Base-by-base conservation (phyloP, 257 asterid species). In the Scutellaria barbata region DNA sequence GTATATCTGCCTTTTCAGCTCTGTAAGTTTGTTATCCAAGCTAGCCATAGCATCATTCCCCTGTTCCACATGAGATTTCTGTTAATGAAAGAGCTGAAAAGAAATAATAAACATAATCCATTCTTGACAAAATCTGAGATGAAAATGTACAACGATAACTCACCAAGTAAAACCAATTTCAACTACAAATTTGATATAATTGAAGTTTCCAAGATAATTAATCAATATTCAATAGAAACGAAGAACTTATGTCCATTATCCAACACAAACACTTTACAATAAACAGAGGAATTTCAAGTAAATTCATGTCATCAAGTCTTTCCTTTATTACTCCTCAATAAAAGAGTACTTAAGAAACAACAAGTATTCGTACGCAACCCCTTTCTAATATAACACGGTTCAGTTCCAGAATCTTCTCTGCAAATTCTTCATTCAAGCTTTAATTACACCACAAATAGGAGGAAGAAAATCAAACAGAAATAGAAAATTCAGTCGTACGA, bases 1-100 rank as follows among this genome's bases (percentile, higher is more conserved):
- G 62, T 84, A 88, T 78, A 91, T 89, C 80, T 87, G 83, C 89
- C 65, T 83, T 78, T 77, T 87, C 73, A 89, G 81, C 80, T 82
- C 89, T 62, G 83, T 69, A 42, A 91, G 75, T 79, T 82, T 84
- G 45, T 16, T 35, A 51, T 51, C 52, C 77, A 90, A 81, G 68
- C 66, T 59, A 52, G 69, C 78, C 78, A 67, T 63, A 11, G 75
- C 65, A 78, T 85, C 88, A 74, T 58, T 75, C 69, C 71, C 86
- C 74, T 72, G 83, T 70, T 79, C 85, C 56, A 76, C 95, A 66
- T 65, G 62, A 14, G 48, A 57, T 51, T 69, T 80, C 90, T 84
- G 89, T 47, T 58, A 58, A 17, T 37, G 16, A 63, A 72, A 65
- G 66, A 73, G 63, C 52, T 59, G 75, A 55, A 53, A 35, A 47